A percentile compares a stretch with the other conserved stretches of the same genome.
Conservation (phyloP, 192 early-diverging fungal species). For the Dissophora ornata region DNA sequence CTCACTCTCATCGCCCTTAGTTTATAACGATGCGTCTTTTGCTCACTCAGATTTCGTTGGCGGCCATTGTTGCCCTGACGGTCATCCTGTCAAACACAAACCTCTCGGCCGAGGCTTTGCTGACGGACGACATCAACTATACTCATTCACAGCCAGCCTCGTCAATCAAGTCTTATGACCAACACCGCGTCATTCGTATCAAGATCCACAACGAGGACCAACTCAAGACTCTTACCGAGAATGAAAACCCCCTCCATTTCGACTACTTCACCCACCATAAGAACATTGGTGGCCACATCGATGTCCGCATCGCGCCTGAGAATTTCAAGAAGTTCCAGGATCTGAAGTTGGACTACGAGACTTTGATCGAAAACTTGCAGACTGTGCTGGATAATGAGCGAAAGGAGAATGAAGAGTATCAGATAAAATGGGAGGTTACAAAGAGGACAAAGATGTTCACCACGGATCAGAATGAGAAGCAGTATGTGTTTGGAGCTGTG, state of each 20-base stretch:
- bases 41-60: constrained; percentile 24
- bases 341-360: constrained; percentile 42
- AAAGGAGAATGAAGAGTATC: constrained; percentile 17
- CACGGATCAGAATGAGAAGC: no score
- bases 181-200: constrained; percentile 56
- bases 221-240: constrained; percentile 30
- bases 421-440: constrained; percentile 10
- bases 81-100: constrained; percentile 18
- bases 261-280: constrained; percentile 44
- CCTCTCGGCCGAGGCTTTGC: constrained; percentile 1
- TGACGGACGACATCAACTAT: background rate
- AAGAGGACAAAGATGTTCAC: constrained; percentile 11
- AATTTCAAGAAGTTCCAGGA: constrained; percentile 30
- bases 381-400: constrained; percentile 55
- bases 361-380: constrained; percentile 57
- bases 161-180: constrained; percentile 19
- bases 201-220: constrained; percentile 35
- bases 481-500: no score
- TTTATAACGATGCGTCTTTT: constrained; percentile 12
- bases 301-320: constrained; percentile 44
- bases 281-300: constrained; percentile 44
- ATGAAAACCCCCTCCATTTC: constrained; percentile 16
- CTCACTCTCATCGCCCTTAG: background rate
- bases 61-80: constrained; percentile 35
- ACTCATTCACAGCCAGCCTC: no score